Evolutionary conservation across 768 basidiomycete species (phyloP).

Genomic region (Asterophora parasitica): DNA sequence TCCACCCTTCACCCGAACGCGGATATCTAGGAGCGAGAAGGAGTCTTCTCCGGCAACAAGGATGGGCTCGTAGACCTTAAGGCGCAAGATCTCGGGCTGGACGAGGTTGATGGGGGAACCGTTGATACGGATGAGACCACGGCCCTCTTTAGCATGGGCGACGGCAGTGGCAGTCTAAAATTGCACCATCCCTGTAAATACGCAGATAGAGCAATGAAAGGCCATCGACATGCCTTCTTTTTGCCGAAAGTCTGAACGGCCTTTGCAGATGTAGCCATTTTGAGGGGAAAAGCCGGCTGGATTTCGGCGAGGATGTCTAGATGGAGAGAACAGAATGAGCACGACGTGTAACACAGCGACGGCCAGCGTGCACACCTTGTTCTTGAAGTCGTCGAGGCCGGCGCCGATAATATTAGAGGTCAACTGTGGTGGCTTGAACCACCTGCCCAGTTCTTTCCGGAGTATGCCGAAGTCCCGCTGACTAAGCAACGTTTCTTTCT

Average conservation of each 20-base stretch:
- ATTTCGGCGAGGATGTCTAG: conserved; percentile 18
- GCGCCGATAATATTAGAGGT: conserved; percentile 30
- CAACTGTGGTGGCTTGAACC: conserved; percentile 34
- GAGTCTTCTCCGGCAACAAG: conserved; percentile 90
- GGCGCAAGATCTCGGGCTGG: conserved; percentile 91
- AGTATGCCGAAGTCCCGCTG: conserved; percentile 26
- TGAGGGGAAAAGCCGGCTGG: conserved; percentile 28
- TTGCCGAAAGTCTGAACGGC: conserved; percentile 99
- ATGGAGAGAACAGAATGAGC: neutral
- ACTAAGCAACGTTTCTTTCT: conserved; percentile 26
- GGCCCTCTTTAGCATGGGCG: conserved; percentile 94
- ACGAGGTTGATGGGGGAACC: conserved; percentile 95
- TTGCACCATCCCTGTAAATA: conserved; percentile 2
- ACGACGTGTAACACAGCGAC: neutral
- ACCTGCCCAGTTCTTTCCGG: conserved; percentile 36
- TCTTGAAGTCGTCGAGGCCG: conserved; percentile 42
- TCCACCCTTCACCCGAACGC: conserved; percentile 97
- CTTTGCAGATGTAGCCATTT: conserved; percentile 72
- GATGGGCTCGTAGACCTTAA: conserved; percentile 98
- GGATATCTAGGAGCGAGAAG: conserved; percentile 86
- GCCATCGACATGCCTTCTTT: conserved; percentile 82
- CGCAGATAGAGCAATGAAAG: conserved; percentile 9
- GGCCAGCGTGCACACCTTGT: conserved; percentile 28
- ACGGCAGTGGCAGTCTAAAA: conserved; percentile 94
- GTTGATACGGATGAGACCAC: conserved; percentile 94